These are phyloP conservation scores for Quercus lobata DNA, from an alignment of 331 rosid species.

Conservation along the genomic window DNA sequence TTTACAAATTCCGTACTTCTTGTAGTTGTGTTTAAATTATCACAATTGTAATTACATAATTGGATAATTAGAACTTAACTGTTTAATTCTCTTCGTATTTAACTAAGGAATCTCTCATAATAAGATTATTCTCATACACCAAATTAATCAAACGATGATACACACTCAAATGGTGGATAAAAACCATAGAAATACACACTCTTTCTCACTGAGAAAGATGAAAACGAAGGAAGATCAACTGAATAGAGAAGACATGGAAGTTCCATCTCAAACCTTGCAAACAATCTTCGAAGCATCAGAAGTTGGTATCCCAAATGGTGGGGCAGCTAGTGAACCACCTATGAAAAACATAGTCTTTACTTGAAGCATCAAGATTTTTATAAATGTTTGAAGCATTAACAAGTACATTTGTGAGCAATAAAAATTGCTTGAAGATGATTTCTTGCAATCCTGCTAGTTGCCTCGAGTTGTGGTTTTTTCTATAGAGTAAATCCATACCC, in stretches of 20 bases:
- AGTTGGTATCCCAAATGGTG: conserved; percentile 25
- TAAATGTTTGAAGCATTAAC: not conserved
- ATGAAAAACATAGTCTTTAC: conserved; percentile 2
- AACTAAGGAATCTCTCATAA: too few species aligned
- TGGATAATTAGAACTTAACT: too few species aligned
- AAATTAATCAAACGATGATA: not conserved
- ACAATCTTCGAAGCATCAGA: conserved; percentile 33
- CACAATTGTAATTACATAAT: too few species aligned
- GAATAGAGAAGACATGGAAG: conserved; percentile 36
- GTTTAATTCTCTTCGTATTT: too few species aligned
- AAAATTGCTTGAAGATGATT: not conserved
- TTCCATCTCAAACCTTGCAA: conserved; percentile 33
- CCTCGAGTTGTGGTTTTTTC: not conserved
- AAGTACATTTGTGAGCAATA: not conserved
- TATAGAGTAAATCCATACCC: not conserved
- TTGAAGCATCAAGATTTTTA: not conserved
- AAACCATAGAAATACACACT: not conserved
- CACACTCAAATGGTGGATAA: not conserved
- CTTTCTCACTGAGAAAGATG: conserved; percentile 17
- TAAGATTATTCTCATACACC: not conserved
- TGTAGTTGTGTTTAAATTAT: too few species aligned
- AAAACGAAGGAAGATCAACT: conserved; percentile 22
- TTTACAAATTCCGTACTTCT: too few species aligned
- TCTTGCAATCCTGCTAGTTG: not conserved
- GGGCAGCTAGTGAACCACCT: not conserved